Evolutionary conservation across 225 moss, liverwort and hornwort genomes (phyloP).

Genomic region (Pseudisothecium myosuroides): DNA sequence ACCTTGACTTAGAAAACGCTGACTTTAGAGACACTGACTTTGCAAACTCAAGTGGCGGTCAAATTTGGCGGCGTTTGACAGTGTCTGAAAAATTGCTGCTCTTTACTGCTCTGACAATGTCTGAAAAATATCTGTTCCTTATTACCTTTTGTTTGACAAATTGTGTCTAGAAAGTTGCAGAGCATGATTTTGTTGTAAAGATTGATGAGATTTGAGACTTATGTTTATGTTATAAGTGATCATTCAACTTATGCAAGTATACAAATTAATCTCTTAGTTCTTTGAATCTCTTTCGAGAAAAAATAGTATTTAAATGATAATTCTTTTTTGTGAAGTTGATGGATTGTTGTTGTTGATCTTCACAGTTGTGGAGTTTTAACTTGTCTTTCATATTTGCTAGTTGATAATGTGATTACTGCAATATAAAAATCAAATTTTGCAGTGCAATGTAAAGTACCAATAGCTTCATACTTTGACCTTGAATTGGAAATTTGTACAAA

Average conservation of each 20-base stretch:
- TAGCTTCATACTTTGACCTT: background rate
- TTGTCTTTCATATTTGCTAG: background rate
- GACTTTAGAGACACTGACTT: background rate
- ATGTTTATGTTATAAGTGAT: accelerated
- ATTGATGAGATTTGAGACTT: accelerated
- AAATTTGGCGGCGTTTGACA: accelerated
- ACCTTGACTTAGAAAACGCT: accelerated
- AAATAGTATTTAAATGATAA: accelerated
- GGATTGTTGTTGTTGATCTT: background rate
- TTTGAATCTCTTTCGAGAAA: accelerated
- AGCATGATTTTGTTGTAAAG: accelerated
- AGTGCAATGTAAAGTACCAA: accelerated
- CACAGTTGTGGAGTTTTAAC: accelerated
- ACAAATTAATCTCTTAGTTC: accelerated
- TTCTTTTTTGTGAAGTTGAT: background rate
- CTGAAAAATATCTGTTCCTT: too few species aligned
- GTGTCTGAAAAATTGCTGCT: background rate
- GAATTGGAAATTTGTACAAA: too few species aligned
- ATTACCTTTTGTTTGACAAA: too few species aligned
- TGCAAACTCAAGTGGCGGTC: accelerated
- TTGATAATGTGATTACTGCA: background rate
- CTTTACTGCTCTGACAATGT: background rate
- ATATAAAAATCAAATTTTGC: background rate
- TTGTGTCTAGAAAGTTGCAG: background rate
- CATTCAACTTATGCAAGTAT: accelerated